phyloP scores from a whole-genome alignment of 192 early-diverging fungal genomes.

The Backusella tarrabulga region DNA sequence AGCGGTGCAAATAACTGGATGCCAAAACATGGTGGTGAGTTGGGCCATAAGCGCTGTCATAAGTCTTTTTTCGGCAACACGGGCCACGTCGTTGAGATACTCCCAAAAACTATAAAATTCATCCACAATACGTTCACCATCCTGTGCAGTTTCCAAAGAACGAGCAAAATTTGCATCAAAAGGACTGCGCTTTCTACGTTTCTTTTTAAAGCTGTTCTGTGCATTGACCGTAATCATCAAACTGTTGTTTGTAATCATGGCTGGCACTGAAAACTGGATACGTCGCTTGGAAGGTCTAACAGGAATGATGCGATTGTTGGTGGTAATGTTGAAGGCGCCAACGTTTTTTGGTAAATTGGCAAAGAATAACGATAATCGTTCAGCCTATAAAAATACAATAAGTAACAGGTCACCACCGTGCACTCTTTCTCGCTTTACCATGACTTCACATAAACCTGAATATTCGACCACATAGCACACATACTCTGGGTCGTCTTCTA shows the following conservation, averaged over 20 bases:
- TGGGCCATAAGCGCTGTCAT: constrained; percentile 36
- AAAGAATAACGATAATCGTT: constrained; percentile 30
- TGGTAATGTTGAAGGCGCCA: constrained; percentile 31
- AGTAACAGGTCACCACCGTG: neutral
- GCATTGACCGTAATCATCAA: constrained; percentile 32
- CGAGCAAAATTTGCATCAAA: constrained; percentile 34
- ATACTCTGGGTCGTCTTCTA: constrained; percentile 40
- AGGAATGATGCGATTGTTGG: constrained; percentile 28
- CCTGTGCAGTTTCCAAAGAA: constrained; percentile 22
- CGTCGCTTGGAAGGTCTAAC: constrained; percentile 23
- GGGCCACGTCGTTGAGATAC: constrained; percentile 36
- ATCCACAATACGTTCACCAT: constrained; percentile 26
- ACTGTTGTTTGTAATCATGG: constrained; percentile 35
- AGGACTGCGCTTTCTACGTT: constrained; percentile 34
- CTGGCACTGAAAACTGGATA: constrained; percentile 36
- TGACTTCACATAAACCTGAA: constrained; percentile 41
- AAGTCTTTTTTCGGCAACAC: constrained; percentile 35
- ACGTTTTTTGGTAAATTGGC: constrained; percentile 35
- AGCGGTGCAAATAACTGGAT: constrained; percentile 34
- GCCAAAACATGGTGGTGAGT: constrained; percentile 39
- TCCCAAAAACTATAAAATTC: constrained; percentile 43
- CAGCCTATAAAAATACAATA: constrained; percentile 17
- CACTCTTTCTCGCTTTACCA: constrained; percentile 16
- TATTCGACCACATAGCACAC: constrained; percentile 41
- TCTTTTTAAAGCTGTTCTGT: constrained; percentile 30